phyloP scores from a whole-genome alignment of 139 green algal genomes.

The Chlamydomonas schloesseri region DNA sequence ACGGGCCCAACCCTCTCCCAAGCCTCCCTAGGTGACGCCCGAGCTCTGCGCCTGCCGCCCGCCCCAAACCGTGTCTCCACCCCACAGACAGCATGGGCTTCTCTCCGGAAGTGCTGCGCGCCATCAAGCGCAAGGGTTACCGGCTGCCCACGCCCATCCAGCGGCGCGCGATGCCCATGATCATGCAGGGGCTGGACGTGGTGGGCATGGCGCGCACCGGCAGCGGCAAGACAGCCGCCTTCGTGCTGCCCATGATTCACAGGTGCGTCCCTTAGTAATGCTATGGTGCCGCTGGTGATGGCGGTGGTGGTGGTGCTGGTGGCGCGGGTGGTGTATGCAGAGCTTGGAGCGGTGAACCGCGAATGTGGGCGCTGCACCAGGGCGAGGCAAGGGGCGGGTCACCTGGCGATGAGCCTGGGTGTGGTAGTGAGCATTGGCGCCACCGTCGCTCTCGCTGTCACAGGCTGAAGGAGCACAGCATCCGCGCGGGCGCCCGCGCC shows the following conservation, averaged over 20 bases:
- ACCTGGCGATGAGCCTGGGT: too few species aligned
- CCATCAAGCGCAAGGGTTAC: conserved; percentile 94
- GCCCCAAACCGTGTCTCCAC: background rate
- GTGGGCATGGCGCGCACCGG: conserved; percentile 96
- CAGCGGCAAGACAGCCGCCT: conserved; percentile 97
- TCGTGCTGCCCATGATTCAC: conserved; percentile 94
- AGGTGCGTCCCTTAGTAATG: conserved; percentile 46
- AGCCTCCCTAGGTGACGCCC: too few species aligned
- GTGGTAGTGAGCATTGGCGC: too few species aligned
- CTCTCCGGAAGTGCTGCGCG: conserved; percentile 72
- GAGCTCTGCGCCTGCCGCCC: background rate
- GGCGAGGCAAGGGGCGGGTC: too few species aligned
- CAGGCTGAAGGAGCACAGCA: conserved; percentile 83
- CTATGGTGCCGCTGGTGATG: background rate
- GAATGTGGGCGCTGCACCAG: too few species aligned
- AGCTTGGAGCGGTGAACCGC: too few species aligned
- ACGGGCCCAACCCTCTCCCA: too few species aligned
- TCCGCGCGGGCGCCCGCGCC: conserved; percentile 82
- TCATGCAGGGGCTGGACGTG: conserved; percentile 85
- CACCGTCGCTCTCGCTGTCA: too few species aligned
- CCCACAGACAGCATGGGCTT: conserved; percentile 90
- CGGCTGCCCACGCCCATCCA: conserved; percentile 97
- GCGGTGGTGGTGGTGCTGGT: background rate
- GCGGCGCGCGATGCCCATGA: conserved; percentile 88
- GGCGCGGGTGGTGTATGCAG: too few species aligned